Conservation (phyloP, 164 flowering plant genomes). For the Magnolia officinalis region DNA sequence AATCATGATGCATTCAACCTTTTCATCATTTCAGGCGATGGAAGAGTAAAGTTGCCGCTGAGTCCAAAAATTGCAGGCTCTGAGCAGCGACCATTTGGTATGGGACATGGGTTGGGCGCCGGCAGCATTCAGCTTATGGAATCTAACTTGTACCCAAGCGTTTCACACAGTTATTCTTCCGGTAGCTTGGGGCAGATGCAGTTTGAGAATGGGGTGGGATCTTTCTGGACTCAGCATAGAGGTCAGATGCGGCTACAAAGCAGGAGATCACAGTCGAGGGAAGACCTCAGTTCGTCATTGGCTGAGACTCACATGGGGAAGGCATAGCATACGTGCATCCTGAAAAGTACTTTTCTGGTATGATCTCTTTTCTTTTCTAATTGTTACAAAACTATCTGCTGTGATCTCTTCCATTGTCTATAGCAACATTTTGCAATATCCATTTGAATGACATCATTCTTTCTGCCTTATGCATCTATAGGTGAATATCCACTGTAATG, state of each 20-base stretch:
- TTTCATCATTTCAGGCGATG: slow-evolving; percentile 56
- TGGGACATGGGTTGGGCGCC: slow-evolving; percentile 48
- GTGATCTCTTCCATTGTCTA: background rate
- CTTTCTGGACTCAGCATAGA: slow-evolving; percentile 79
- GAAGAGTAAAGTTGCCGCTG: slow-evolving; percentile 78
- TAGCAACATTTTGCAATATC: background rate
- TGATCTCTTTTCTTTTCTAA: slow-evolving; percentile 10
- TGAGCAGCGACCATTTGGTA: slow-evolving; percentile 57
- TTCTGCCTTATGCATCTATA: background rate
- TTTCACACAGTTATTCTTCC: slow-evolving; percentile 83
- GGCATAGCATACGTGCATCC: slow-evolving; percentile 29
- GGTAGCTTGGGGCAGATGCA: slow-evolving; percentile 92
- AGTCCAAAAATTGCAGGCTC: slow-evolving; percentile 75
- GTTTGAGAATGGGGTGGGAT: slow-evolving; percentile 55
- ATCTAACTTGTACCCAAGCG: slow-evolving; percentile 56
- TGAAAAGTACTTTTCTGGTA: slow-evolving; percentile 20
- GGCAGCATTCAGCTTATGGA: slow-evolving; percentile 71
- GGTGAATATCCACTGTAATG: too few relatives aligned
- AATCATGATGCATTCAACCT: background rate
- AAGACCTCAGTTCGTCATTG: slow-evolving; percentile 78
- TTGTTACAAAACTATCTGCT: background rate
- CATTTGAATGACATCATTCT: background rate
- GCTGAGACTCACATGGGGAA: slow-evolving; percentile 69
- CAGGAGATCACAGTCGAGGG: slow-evolving; percentile 95
- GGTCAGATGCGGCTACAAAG: slow-evolving; percentile 92